Conservation (phyloP, 1,139 yeast species). For the Blastobotrys raffinosifermentans region DNA sequence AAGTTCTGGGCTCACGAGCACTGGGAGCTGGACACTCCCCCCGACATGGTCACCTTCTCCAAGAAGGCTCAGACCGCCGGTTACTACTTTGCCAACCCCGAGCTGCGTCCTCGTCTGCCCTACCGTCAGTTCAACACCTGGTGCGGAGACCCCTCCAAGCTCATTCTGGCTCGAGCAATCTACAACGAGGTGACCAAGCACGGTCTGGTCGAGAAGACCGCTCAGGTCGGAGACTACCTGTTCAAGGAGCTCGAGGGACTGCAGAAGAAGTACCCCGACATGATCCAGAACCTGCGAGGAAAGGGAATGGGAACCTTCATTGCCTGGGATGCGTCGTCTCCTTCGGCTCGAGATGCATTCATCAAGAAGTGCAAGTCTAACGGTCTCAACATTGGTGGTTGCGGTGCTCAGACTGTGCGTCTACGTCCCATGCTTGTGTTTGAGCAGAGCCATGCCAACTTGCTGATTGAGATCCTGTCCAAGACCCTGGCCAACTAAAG, state of each 20-base stretch:
- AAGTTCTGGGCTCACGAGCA: conserved; percentile 83
- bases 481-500: conserved; percentile 18
- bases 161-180: conserved; percentile 65
- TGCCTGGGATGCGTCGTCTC: conserved; percentile 63
- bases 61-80: conserved; percentile 87
- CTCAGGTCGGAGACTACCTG: conserved; percentile 58
- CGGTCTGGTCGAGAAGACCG: conserved; percentile 50
- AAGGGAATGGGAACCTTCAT: conserved; percentile 69
- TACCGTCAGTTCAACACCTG: conserved; percentile 87
- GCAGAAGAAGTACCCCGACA: conserved; percentile 46
- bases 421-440: conserved; percentile 72
- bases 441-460: conserved; percentile 70
- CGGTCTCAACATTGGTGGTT: conserved; percentile 77
- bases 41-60: conserved; percentile 78
- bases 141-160: conserved; percentile 86
- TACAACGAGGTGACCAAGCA: conserved; percentile 57
- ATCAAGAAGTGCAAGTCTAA: conserved; percentile 48
- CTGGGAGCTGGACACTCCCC: conserved; percentile 64
- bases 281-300: conserved; percentile 60
- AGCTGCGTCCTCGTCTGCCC: conserved; percentile 61
- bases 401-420: conserved; percentile 69
- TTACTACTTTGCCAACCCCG: conserved; percentile 67
- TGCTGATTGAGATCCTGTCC: conserved; percentile 41
- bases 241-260: conserved; percentile 47
- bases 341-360: conserved; percentile 53